Evolutionary conservation across 2,329 filamentous ascomycete genomes (phyloP).

Genomic region (Aspergillus texensis): DNA sequence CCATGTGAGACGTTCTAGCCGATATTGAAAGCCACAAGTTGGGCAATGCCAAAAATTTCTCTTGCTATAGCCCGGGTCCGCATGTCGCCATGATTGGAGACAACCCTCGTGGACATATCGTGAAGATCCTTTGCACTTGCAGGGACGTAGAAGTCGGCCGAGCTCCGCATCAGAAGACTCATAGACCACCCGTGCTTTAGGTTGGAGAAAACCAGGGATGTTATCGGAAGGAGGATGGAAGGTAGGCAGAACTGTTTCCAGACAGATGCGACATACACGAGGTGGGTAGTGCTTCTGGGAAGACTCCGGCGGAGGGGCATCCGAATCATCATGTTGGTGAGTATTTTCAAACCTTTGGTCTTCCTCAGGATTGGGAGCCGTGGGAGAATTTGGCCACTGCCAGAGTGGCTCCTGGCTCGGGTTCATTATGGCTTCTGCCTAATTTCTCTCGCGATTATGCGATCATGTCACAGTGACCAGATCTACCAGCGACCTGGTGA

Average conservation of each 20-base stretch:
- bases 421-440: constrained; percentile 19
- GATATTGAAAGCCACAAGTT: constrained; percentile 83
- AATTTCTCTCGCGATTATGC: background rate
- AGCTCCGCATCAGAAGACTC: constrained; percentile 72
- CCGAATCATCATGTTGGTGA: constrained; percentile 17
- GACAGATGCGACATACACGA: constrained; percentile 84
- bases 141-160: constrained; percentile 82
- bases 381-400: constrained; percentile 25
- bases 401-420: constrained; percentile 28
- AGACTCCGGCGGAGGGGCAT: constrained; percentile 23
- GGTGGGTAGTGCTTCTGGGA: constrained; percentile 62
- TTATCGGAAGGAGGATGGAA: constrained; percentile 57
- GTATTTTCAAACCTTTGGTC: constrained; percentile 14
- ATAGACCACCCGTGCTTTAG: constrained; percentile 65
- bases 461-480: constrained; percentile 18
- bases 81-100: constrained; percentile 77
- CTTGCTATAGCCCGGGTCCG: constrained; percentile 64
- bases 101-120: constrained; percentile 95
- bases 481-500: constrained; percentile 20
- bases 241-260: constrained; percentile 71
- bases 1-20: constrained; percentile 75
- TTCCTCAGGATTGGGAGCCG: constrained; percentile 11
- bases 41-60: constrained; percentile 85
- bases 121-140: constrained; percentile 89
- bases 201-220: constrained; percentile 60